Base-by-base conservation (phyloP, 345 rosid genomes). In the Viola odorata region DNA sequence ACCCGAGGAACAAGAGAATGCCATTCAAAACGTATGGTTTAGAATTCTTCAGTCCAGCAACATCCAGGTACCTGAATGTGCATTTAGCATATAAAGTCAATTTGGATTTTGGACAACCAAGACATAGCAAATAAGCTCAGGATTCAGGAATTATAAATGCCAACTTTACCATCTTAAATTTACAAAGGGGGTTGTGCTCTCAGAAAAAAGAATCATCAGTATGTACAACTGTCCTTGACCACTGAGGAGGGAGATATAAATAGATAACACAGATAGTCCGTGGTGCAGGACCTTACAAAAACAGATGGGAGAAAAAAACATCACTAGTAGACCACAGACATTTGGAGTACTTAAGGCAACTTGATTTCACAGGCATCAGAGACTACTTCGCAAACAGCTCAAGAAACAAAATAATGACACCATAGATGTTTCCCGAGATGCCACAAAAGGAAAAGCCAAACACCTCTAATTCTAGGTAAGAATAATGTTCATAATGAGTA, bases 151-250 rank as follows among this genome's bases (percentile, higher is more conserved):
- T 66, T 48, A 37, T 8, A 50, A 36, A 58, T 50, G 54, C 39
- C 32, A 51, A 61, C 39, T 68, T 64, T 78, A 91, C 97, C 97
- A 91, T 73, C 96, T 85, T 37, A 91, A 70, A 71, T 91, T 91
- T 37, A 91, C 85, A 65, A 87, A 91, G 5, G 94, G 91, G 0
- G 96, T 85, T 37, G 94, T 91, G 67, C 73, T 67, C 70, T 91
- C 94, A 3, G 96, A 66, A 68, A 91, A 76, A 65, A 91, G 92
- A 82, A 87, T 89, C 80, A 85, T 77, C 47, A 91, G 80, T 69
- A 91, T 87, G 62, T 91, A 91, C 60, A 87, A 71, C 69, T 85
- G 92, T 45, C 70, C 84, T 78, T 87, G 85, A 62, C 91, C 91
- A 62, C 92, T 84, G 50, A 81, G 54, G 65, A 87, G 86, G 58